Percentiles rank a stretch among this genome's conserved stretches.
phyloP scores from a whole-genome alignment of 495 filamentous ascomycete genomes.

The Penicillium cinerascens region DNA sequence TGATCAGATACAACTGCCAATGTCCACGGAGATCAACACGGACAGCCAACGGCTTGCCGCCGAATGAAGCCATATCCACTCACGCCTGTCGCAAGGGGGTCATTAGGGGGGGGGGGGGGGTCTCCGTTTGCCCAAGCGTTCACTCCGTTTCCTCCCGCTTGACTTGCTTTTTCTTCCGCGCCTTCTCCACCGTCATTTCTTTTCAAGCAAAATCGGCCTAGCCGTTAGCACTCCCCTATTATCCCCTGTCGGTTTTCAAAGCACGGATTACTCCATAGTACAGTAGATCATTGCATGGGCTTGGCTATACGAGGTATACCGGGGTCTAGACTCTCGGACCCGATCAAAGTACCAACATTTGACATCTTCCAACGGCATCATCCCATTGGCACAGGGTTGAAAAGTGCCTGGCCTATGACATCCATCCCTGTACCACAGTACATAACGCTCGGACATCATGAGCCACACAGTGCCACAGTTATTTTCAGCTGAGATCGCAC shows the following conservation, averaged over 20 bases:
- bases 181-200: background rate
- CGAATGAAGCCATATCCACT: slow-evolving; percentile 6
- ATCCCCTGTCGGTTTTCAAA: background rate
- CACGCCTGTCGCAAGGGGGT: slow-evolving; percentile 13
- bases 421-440: slow-evolving; percentile 6
- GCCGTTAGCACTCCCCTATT: background rate
- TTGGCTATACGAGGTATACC: background rate
- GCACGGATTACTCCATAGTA: background rate
- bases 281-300: background rate
- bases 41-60: slow-evolving; percentile 10
- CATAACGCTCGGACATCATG: background rate
- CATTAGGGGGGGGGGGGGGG: no score
- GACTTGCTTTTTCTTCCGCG: background rate
- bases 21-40: background rate
- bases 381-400: background rate
- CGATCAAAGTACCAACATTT: background rate
- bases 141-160: background rate
- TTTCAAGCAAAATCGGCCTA: slow-evolving; percentile 4
- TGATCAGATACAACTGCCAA: background rate
- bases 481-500: slow-evolving; percentile 2
- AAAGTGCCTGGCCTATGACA: background rate
- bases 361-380: background rate
- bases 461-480: slow-evolving; percentile 15
- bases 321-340: background rate
- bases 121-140: slow-evolving; percentile 11